Conservation (phyloP, 768 basidiomycete genomes). For the Xerocomus brunneocitrinus region DNA sequence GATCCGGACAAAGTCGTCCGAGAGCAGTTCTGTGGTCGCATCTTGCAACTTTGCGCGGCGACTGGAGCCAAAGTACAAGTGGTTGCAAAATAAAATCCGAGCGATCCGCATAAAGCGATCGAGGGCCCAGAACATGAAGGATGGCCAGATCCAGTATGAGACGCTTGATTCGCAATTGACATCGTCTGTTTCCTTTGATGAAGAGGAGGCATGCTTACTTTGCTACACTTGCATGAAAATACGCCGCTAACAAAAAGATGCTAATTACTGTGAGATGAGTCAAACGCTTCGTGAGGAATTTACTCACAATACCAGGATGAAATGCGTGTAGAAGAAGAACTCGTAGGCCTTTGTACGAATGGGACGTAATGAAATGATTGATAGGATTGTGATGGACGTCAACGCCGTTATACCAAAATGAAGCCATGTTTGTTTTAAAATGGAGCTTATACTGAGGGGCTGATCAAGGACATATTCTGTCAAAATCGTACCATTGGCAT, state of each 20-base stretch:
- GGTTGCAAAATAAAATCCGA: constrained; percentile 43
- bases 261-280: constrained; percentile 13
- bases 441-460: neutral
- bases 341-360: constrained; percentile 47
- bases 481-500: neutral
- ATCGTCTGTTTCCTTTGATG: neutral
- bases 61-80: constrained; percentile 33
- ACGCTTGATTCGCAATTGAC: constrained; percentile 2
- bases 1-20: constrained; percentile 45
- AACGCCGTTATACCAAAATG: constrained; percentile 35
- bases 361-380: constrained; percentile 45
- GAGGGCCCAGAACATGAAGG: constrained; percentile 33
- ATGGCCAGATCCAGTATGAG: constrained; percentile 30
- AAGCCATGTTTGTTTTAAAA: constrained; percentile 17
- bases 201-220: constrained; percentile 9
- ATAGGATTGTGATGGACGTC: constrained; percentile 39
- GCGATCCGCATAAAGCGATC: constrained; percentile 48
- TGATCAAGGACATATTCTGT: neutral
- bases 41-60: constrained; percentile 28
- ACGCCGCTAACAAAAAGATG: constrained; percentile 36
- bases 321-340: constrained; percentile 48
- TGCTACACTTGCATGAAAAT: constrained; percentile 34
- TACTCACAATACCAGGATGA: constrained; percentile 39
- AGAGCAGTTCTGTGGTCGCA: constrained; percentile 40
- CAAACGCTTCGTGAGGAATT: rapidly evolving